These are phyloP conservation scores for Epicoccum nigrum DNA, from an alignment of 2,329 filamentous ascomycete genomes.

Conservation along the genomic window DNA sequence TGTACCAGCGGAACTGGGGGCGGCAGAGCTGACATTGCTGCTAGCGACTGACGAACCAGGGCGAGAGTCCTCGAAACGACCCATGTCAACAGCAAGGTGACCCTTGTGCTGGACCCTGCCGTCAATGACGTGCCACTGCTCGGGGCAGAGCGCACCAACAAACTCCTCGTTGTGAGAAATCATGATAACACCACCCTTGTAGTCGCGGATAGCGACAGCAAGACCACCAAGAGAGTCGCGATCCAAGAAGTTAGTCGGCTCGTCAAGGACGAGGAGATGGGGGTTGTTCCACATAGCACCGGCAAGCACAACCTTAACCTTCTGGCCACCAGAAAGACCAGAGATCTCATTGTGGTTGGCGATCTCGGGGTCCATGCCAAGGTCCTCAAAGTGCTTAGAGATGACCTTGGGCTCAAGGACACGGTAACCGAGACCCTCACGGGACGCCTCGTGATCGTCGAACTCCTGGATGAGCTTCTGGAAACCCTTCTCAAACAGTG, in stretches of 20 bases:
- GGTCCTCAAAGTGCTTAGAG: conserved; percentile 96
- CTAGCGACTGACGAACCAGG: conserved; percentile 66
- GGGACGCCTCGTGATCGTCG: conserved; percentile 97
- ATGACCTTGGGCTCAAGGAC: conserved; percentile 92
- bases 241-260: conserved; percentile 99
- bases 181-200: conserved; percentile 98
- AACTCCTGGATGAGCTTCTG: conserved; percentile 96
- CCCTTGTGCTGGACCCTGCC: conserved; percentile 87
- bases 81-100: conserved; percentile 72
- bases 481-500: conserved; percentile 83
- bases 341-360: conserved; percentile 99
- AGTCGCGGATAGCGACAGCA: conserved; percentile 96
- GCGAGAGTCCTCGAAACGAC: conserved; percentile 85
- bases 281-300: conserved; percentile 99
- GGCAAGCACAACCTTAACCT: conserved; percentile 98
- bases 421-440: conserved; percentile 96
- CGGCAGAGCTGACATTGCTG: conserved; percentile 46
- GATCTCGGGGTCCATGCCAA: conserved; percentile 95
- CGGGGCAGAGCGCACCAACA: conserved; percentile 90
- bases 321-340: conserved; percentile 93
- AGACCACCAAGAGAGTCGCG: conserved; percentile 95
- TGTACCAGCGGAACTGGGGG: conserved; percentile 57
- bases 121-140: conserved; percentile 94
- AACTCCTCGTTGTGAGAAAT: conserved; percentile 99
- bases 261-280: conserved; percentile 94